Base-by-base conservation (phyloP, 208 protist species). In the Naegleria fowleri region DNA sequence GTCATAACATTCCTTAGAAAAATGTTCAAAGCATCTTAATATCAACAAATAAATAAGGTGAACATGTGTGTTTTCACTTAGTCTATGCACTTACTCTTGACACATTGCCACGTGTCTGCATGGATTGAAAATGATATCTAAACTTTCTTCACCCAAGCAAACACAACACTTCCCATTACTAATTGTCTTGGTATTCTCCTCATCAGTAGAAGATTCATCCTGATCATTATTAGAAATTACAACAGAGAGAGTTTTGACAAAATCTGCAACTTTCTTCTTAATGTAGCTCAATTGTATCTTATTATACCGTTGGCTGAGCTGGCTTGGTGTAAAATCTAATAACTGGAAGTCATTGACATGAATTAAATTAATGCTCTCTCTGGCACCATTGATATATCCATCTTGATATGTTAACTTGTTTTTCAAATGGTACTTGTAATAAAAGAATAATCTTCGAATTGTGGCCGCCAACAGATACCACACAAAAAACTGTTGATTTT, bases 391-490 rank as follows among this genome's bases (percentile, higher is more conserved):
- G 29, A 79, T 36, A 36, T 79, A 79, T 36, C 67, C 67, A 36
- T 79, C 29, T 33, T 79, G 67, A 79, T 79, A 79, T 9, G n/a
- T 79, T 79, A 79, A 25, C n/a, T 79, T 79, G n/a, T n/a, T 79
- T n/a, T 36, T 79, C n/a, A 79, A 79, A 79, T 36, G n/a, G n/a
- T 79, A 11, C 67, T 79, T 79, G 29, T 79, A 79, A 79, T 79
- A 36, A 79, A 79, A 79, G 25, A 36, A 79, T n/a, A 79, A 79
- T 79, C 67, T 67, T 29, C 55, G 2, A 22, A 67, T 22, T 13
- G 22, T 29, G 22, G 55, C 55, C 3, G 19, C 11, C 11, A 67
- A 15, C 22, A 67, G 22, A 29, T 67, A 67, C 22, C 11, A 67
- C 22, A 67, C 55, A 67, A 67, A 67, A 67, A 67, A 67, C 22